These are phyloP conservation scores for Oryza australiensis DNA, from an alignment of 176 grass and related monocot species.

Conservation along the genomic window DNA sequence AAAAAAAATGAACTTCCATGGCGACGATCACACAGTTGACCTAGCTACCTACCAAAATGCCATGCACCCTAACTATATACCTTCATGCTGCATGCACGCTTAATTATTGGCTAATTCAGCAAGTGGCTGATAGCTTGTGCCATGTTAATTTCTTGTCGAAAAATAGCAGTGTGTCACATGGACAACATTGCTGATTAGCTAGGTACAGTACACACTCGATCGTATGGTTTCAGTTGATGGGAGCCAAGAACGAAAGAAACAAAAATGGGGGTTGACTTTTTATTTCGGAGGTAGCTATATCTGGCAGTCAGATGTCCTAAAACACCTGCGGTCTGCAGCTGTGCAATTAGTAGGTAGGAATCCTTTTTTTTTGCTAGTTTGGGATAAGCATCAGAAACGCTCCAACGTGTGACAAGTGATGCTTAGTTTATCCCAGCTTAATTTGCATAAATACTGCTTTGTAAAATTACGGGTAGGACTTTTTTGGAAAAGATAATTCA, in stretches of 20 bases:
- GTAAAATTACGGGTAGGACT: too few relatives aligned
- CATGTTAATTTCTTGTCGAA: neutral
- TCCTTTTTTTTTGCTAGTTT: too few relatives aligned
- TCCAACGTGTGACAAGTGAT: too few relatives aligned
- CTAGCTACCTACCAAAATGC: neutral
- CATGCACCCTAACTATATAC: neutral
- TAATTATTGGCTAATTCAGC: neutral
- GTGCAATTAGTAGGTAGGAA: too few relatives aligned
- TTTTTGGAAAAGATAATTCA: too few relatives aligned
- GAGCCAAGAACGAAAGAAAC: neutral
- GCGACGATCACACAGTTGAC: constrained; percentile 4
- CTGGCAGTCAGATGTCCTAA: neutral
- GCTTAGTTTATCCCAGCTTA: too few relatives aligned
- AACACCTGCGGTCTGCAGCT: neutral
- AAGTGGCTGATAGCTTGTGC: neutral
- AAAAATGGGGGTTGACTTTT: neutral
- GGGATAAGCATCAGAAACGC: too few relatives aligned
- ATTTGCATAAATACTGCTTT: too few relatives aligned
- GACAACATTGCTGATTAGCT: neutral
- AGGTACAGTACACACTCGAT: neutral
- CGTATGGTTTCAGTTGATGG: neutral
- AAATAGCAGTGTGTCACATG: constrained; percentile 2
- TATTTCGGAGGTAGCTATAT: neutral
- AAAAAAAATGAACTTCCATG: neutral
- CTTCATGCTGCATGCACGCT: constrained; percentile 2